A percentile compares a stretch with the other conserved stretches of the same genome.
These are phyloP conservation scores for Agaricus sinodeliciosus DNA, from an alignment of 768 basidiomycete genomes.

Conservation along the genomic window DNA sequence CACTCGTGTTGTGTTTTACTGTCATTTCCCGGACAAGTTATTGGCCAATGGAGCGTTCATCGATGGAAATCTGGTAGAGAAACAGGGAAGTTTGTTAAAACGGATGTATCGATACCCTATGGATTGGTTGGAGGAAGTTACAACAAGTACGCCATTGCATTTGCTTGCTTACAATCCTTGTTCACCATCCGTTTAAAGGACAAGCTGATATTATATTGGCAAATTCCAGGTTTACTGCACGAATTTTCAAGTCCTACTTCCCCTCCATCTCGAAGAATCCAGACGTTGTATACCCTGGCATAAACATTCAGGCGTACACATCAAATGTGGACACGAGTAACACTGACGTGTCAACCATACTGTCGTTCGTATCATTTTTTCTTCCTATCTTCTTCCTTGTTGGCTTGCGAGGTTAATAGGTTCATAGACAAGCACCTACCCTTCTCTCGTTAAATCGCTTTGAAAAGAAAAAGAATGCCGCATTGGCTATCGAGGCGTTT, in stretches of 20 bases:
- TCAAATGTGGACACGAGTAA: constrained; percentile 32
- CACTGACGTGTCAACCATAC: constrained; percentile 45
- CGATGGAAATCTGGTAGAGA: constrained; percentile 41
- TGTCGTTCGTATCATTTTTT: constrained; percentile 42
- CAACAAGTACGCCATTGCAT: constrained; percentile 59
- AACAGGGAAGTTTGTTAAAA: constrained; percentile 49
- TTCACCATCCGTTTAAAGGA: constrained; percentile 35
- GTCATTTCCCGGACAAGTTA: constrained; percentile 96
- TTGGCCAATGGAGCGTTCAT: constrained; percentile 67
- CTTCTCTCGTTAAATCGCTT: constrained; percentile 90
- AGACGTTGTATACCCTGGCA: constrained; percentile 91
- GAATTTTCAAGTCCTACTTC: constrained; percentile 74
- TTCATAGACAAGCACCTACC: constrained; percentile 53
- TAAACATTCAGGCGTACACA: constrained; percentile 75
- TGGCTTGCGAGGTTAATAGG: background rate
- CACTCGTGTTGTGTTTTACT: constrained; percentile 93
- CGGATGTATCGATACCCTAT: constrained; percentile 80
- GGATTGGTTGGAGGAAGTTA: constrained; percentile 85
- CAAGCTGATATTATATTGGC: constrained; percentile 88
- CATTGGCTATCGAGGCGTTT: constrained; percentile 77
- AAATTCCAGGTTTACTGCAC: constrained; percentile 87
- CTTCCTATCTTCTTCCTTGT: constrained; percentile 1
- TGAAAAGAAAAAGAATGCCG: constrained; percentile 90
- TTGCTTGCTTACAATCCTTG: background rate
- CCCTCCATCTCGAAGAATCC: constrained; percentile 55